Conservation (phyloP, 2,329 filamentous ascomycete genomes). For the Didymella glomerata region DNA sequence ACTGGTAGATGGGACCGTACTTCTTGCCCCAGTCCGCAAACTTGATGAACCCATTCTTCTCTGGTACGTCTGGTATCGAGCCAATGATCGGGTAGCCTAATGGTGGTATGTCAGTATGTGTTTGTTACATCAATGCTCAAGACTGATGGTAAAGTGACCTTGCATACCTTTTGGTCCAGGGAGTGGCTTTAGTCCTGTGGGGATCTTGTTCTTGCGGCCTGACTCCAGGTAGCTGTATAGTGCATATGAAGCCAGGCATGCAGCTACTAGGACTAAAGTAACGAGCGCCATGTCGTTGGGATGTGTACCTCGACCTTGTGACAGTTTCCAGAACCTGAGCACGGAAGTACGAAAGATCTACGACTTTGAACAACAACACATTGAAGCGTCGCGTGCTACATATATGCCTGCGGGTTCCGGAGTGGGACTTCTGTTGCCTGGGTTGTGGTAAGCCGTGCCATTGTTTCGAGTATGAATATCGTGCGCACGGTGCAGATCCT, state of each 20-base stretch:
- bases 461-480: conserved; percentile 35
- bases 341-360: conserved; percentile 17
- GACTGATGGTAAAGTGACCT: not conserved
- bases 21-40: conserved; percentile 57
- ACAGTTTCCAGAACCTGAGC: conserved; percentile 15
- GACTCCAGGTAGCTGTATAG: conserved; percentile 41
- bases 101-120: conserved; percentile 21
- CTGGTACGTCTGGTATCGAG: conserved; percentile 54
- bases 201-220: conserved; percentile 41
- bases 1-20: conserved; percentile 57
- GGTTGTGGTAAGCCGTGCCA: conserved; percentile 26
- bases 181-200: conserved; percentile 49
- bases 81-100: conserved; percentile 56
- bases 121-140: not conserved
- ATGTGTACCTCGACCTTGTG: conserved; percentile 15
- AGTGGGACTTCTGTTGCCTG: conserved; percentile 29
- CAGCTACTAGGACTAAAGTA: conserved; percentile 38
- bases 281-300: conserved; percentile 43
- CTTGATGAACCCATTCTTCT: conserved; percentile 56
- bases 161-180: conserved; percentile 53
- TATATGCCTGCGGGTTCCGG: conserved; percentile 37
- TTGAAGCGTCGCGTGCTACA: conserved; percentile 34
- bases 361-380: conserved; percentile 20
- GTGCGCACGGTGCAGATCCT: conserved; percentile 29
- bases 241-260: conserved; percentile 36